Base-by-base conservation (phyloP, 176 grass and related monocot genomes). In the Zizania latifolia region DNA sequence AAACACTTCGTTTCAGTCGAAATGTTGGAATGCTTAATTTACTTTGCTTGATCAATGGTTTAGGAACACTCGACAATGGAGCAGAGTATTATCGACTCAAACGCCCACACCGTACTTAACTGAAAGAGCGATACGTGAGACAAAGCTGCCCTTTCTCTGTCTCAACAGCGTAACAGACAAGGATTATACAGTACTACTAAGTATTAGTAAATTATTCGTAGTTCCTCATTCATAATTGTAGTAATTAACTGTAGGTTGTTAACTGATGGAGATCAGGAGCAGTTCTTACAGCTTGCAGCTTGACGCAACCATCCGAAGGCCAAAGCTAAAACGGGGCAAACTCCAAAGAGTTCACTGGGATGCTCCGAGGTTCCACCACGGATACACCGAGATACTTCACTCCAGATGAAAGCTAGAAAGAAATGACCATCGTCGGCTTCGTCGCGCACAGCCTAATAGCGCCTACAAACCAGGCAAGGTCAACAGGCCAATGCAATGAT, bases 61-160 rank as follows among this genome's bases (percentile, higher is more conserved):
- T n/a, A n/a, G n/a, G n/a, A n/a, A n/a, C n/a, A n/a, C n/a, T n/a
- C n/a, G n/a, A n/a, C n/a, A n/a, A n/a, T n/a, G n/a, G n/a, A n/a
- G n/a, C n/a, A n/a, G 26, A 72, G 6, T 31, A 15, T 3, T 21
- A 50, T 46, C 4, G 19, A 35, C 34, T 36, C 19, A 64, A 36
- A 41, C n/a, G 51, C 60, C n/a, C 41, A n/a, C 63, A 45, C 34
- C 71, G 56, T 81, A 37, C 28, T 62, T 28, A 82, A 70, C 72
- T 3, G n/a, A 71, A 85, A 66, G 58, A 69, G 34, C 57, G 27
- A 58, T 58, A 59, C n/a, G n/a, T 14, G 36, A 2, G 75, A 72
- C 65, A 64, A 84, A 27, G 6, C 33, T 31, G 17, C 27, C 12
- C 5, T 28, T 44, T 66, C 30, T 28, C 9, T 58, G 0, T 36